phyloP scores from a whole-genome alignment of 1,284 basidiomycete genomes.

The Microbotryum scabiosae region DNA sequence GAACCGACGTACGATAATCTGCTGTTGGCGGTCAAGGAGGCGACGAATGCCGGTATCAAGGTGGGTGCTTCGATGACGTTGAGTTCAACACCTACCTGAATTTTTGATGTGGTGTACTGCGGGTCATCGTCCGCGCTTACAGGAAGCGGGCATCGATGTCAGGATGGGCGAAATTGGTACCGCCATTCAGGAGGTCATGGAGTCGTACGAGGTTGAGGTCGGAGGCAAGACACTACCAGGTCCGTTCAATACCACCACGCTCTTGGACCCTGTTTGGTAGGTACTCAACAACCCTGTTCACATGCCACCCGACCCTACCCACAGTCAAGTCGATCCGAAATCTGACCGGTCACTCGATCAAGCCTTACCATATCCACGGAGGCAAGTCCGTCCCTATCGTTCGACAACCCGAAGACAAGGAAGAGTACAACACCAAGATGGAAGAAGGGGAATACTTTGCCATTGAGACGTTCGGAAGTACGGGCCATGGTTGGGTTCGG shows the following conservation, averaged over 20 bases:
- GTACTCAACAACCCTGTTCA: not conserved
- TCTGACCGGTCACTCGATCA: conserved; percentile 84
- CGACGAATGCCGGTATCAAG: conserved; percentile 81
- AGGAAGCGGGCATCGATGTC: conserved; percentile 96
- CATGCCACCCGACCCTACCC: not conserved
- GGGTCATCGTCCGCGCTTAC: too few species aligned
- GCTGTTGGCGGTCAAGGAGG: conserved; percentile 82
- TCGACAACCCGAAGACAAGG: conserved; percentile 36
- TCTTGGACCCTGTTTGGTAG: too few species aligned
- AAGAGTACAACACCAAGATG: conserved; percentile 82
- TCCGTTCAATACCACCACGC: conserved; percentile 40
- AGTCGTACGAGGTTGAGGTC: conserved; percentile 92
- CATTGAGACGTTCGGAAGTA: conserved; percentile 97
- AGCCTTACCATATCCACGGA: conserved; percentile 78
- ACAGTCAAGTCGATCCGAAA: conserved; percentile 87
- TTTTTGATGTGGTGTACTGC: too few species aligned
- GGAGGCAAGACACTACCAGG: conserved; percentile 76
- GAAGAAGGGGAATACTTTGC: conserved; percentile 98
- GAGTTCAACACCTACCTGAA: too few species aligned
- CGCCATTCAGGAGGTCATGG: conserved; percentile 96
- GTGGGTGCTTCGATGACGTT: conserved; percentile 43
- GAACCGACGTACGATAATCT: conserved; percentile 85
- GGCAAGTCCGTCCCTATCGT: conserved; percentile 84
- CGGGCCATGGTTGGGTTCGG: conserved; percentile 85
- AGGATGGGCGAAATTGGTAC: conserved; percentile 87